Percentiles rank a stretch among this genome's conserved stretches.
Conservation (phyloP, 148 eudicot species). For the Rhododendron molle region DNA sequence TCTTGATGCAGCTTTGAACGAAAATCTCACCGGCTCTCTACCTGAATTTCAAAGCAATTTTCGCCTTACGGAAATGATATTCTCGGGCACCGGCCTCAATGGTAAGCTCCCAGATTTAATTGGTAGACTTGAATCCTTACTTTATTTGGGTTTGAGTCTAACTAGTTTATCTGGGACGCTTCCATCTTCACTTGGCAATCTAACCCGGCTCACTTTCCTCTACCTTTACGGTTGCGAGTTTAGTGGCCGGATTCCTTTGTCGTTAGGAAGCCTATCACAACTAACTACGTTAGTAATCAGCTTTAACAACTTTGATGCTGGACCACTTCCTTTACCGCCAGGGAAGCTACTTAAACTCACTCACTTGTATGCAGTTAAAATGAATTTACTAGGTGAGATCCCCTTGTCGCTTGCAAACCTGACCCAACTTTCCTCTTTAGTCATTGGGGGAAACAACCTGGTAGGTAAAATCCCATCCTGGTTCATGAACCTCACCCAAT, state of each 20-base stretch:
- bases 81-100: not conserved
- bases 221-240: not conserved
- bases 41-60: slow-evolving; percentile 8
- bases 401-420: slow-evolving; percentile 17
- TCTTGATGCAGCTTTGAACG: too few relatives aligned
- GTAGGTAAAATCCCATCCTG: slow-evolving; percentile 16
- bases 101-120: slow-evolving; percentile 18
- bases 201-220: not conserved
- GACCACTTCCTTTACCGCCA: not conserved
- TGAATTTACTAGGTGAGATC: slow-evolving; percentile 5
- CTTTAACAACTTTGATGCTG: not conserved
- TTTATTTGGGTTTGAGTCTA: not conserved
- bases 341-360: not conserved
- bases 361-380: accelerated
- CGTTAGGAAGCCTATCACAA: not conserved
- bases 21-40: too few relatives aligned
- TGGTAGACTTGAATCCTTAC: slow-evolving; percentile 19
- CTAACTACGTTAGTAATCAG: not conserved
- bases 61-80: not conserved
- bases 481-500: slow-evolving; percentile 11
- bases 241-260: not conserved
- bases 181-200: slow-evolving; percentile 15
- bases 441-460: not conserved
- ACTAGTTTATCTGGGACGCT: slow-evolving; percentile 17
- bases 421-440: not conserved